Evolutionary conservation across 345 rosid species (phyloP), one percentile per base, ranked within the genome.

Genomic region (Melaleuca alternifolia): DNA sequence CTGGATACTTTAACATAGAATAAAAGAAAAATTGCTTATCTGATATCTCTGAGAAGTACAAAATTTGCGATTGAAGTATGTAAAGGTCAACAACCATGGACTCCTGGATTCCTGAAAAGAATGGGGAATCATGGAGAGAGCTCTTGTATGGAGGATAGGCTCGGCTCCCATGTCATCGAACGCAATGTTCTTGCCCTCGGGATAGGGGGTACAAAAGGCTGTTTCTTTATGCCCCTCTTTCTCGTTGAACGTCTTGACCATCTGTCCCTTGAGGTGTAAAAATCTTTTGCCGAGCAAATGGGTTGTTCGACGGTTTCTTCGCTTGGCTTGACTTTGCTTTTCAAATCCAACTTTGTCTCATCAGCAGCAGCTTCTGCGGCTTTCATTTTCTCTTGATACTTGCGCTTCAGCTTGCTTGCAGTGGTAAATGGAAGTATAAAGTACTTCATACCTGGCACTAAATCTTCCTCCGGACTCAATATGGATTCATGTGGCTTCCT

Each of bases 151-250:
- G 94, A 94, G 26, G 90, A 86, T 86, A 94, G 88, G 88, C 91
- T 88, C 4, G 97, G 97, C 81, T 92, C 92, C 97, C 95, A 93
- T 11, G 84, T 85, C 6, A 85, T 50, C 33, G 86, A 89, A 53
- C 75, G 85, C 33, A 54, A 24, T 7, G 23, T 15, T 71, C 87
- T 91, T 76, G 83, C 76, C 83, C 82, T 91, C 1, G 90, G 93
- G 10, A 93, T 91, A 10, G 93, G 95, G 16, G 95, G 94, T 61
- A 91, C 90, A 54, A 93, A 92, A 85, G 93, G 89, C 89, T 92
- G 91, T 93, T 89, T 93, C 51, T 65, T 59, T 84, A 75, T 90
- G 33, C 48, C 57, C 41, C 83, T 84, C 90, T 71, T 90, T 76
- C 84, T 89, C 51, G 46, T 82, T 10, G 83, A n/a, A 24, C 54